Percentiles rank a stretch among this genome's conserved stretches.
These are phyloP conservation scores for Pleurotus cornucopiae DNA, from an alignment of 768 basidiomycete species.

Conservation along the genomic window DNA sequence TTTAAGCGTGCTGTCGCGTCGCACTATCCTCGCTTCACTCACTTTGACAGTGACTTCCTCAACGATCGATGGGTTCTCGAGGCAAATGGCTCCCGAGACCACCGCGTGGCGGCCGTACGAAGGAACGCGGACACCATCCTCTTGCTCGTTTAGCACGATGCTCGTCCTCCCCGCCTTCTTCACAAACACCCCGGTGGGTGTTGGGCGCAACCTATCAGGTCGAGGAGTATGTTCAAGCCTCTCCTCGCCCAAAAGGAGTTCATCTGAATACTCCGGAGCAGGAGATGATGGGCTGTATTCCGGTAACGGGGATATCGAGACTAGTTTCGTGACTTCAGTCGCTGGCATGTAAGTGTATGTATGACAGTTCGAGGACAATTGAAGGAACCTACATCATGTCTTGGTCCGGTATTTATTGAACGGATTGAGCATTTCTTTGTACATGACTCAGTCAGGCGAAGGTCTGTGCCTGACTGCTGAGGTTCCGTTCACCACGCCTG, in stretches of 20 bases:
- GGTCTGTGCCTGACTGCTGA: not conserved
- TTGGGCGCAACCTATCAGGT: slow-evolving; percentile 14
- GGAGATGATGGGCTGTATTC: slow-evolving; percentile 50
- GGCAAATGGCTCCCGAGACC: slow-evolving; percentile 38
- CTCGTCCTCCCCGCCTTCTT: slow-evolving; percentile 36
- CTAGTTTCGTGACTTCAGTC: too few relatives aligned
- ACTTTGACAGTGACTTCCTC: slow-evolving; percentile 44
- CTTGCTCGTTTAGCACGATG: slow-evolving; percentile 44
- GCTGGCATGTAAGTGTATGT: not conserved
- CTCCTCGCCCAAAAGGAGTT: slow-evolving; percentile 47
- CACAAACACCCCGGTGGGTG: slow-evolving; percentile 36
- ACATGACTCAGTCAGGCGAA: slow-evolving; percentile 2
- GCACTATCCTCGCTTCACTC: not conserved
- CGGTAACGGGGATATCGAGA: slow-evolving; percentile 30
- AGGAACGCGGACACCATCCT: slow-evolving; percentile 32
- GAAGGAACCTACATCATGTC: not conserved
- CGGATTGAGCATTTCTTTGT: not conserved
- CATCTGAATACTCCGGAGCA: slow-evolving; percentile 55
- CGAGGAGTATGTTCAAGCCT: slow-evolving; percentile 47
- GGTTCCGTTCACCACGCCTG: slow-evolving; percentile 4
- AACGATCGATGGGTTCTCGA: slow-evolving; percentile 35
- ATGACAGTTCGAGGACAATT: too few relatives aligned
- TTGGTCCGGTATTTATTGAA: slow-evolving; percentile 6
- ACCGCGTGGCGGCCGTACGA: slow-evolving; percentile 38
- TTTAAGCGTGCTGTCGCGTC: not conserved